Base-by-base conservation (phyloP, 2,329 filamentous ascomycete species). In the Colletotrichum zoysiae region DNA sequence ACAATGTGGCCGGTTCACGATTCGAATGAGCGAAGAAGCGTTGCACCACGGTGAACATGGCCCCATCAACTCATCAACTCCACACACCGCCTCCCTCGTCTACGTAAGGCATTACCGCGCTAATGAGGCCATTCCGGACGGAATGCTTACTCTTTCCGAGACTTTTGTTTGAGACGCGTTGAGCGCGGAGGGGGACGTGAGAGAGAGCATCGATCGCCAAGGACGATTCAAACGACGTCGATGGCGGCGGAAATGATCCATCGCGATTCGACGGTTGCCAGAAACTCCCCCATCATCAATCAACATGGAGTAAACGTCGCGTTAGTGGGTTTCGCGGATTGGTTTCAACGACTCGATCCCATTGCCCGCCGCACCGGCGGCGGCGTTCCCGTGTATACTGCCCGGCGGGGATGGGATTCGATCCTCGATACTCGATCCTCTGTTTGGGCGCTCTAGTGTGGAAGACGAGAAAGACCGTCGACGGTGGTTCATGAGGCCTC, bases 101-200 rank as follows among this genome's bases (percentile, higher is more conserved):
- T 66, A 66, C 23, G 35, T 70, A 60, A 73, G 50, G 70, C 65
- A 69, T n/a, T 58, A n/a, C 23, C 35, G 23, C 57, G 4, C 46
- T 7, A 40, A 6, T 2, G 26, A n/a, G n/a, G 66, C 18, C 59
- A 48, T n/a, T 46, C 44, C 20, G 46, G 62, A n/a, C 44, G 55
- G 50, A 20, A 51, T 48, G 44, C 11, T 68, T 68, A 59, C 59
- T 65, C 51, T 58, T 23, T n/a, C 44, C 44, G 51, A 30, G 38
- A 40, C 58, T 9, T 9, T 23, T 12, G 59, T 64, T 55, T 71
- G 69, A 46, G 26, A 63, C 53, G 33, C 16, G 18, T 33, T n/a
- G 51, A 33, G 18, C 33, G 51, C 18, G 18, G n/a, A 55, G 20
- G 20, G 18, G 30, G 20, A 23, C 30, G 9, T 33, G 23, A 35